Percentiles rank a stretch among this genome's conserved stretches.
These are phyloP conservation scores for Saturnispora saitoi DNA, from an alignment of 805 yeast genomes.

Conservation along the genomic window DNA sequence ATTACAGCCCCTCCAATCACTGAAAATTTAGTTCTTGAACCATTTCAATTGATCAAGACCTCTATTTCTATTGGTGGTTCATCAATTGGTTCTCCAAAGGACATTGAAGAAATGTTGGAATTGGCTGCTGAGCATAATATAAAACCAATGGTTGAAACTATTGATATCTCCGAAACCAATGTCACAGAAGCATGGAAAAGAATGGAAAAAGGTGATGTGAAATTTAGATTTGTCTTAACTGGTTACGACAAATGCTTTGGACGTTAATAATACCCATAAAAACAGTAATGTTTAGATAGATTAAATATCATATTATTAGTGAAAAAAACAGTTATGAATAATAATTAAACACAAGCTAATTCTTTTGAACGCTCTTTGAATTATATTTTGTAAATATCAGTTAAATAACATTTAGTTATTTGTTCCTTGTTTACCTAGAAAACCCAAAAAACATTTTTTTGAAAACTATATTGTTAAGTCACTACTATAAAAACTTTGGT, in stretches of 20 bases:
- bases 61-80: conserved; percentile 29
- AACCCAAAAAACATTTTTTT: no score
- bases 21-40: conserved; percentile 25
- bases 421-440: no score
- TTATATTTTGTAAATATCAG: no score
- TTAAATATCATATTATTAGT: neutral
- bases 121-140: conserved; percentile 39
- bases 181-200: conserved; percentile 39
- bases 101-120: conserved; percentile 39
- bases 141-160: conserved; percentile 44
- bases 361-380: no score
- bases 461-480: no score
- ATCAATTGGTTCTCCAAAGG: conserved; percentile 37
- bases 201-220: conserved; percentile 41
- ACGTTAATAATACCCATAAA: neutral
- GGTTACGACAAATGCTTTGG: conserved; percentile 33
- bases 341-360: no score
- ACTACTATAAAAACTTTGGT: no score
- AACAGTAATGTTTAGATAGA: neutral
- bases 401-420: no score
- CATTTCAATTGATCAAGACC: conserved; percentile 29
- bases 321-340: neutral
- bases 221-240: conserved; percentile 46
- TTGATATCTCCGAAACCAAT: conserved; percentile 37
- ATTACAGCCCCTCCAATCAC: conserved; percentile 31